Evolutionary conservation across 2,329 filamentous ascomycete genomes (phyloP).

Genomic region (Penicillium sp.): DNA sequence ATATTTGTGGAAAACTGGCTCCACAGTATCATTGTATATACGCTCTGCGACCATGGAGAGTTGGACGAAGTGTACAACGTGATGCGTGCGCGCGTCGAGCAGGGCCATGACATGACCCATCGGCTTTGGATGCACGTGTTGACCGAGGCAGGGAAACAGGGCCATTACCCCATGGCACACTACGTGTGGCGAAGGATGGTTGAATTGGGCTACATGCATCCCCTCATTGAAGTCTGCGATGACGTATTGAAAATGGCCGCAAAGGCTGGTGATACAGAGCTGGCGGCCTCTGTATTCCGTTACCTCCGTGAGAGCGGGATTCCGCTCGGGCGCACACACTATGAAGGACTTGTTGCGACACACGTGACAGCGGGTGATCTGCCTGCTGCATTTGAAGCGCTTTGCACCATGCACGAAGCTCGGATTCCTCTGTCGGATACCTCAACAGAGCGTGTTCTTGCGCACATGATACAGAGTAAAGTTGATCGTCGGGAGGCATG

Average conservation of each 20-base stretch:
- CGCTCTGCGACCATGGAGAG: constrained; percentile 68
- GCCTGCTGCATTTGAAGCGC: constrained; percentile 62
- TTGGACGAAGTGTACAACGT: constrained; percentile 73
- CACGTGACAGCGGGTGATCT: constrained; percentile 64
- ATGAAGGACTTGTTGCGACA: constrained; percentile 73
- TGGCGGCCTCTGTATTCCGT: constrained; percentile 71
- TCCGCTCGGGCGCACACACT: constrained; percentile 64
- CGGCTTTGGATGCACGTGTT: constrained; percentile 69
- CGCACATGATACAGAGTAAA: constrained; percentile 51
- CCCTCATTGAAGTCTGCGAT: constrained; percentile 62
- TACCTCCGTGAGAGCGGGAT: constrained; percentile 59
- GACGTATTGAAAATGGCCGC: constrained; percentile 72
- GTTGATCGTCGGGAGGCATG: constrained; percentile 54
- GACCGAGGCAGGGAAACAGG: constrained; percentile 66
- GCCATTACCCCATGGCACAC: constrained; percentile 61
- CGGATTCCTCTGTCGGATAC: constrained; percentile 56
- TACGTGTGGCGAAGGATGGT: constrained; percentile 72
- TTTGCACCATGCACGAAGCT: constrained; percentile 70
- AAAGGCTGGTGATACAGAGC: constrained; percentile 61
- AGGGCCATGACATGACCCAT: constrained; percentile 48
- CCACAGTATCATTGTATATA: constrained; percentile 72
- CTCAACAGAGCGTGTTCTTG: constrained; percentile 64
- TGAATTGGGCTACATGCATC: constrained; percentile 56
- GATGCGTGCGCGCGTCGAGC: constrained; percentile 57
- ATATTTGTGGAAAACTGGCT: constrained; percentile 67